These are phyloP conservation scores for Zoysia pacifica DNA, from an alignment of 176 grass and related monocot species.

Conservation along the genomic window DNA sequence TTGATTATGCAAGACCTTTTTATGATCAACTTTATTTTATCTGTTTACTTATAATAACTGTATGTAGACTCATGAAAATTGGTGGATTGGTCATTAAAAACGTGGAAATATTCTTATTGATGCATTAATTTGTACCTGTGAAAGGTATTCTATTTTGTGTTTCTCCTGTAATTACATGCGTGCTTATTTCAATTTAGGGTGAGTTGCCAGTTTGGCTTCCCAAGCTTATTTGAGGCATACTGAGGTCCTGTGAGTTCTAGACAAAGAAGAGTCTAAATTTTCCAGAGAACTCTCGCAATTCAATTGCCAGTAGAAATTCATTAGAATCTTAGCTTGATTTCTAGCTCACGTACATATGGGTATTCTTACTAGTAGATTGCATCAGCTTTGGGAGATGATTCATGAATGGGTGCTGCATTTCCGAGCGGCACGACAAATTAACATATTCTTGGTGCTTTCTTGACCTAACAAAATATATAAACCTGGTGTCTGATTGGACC, in stretches of 20 bases:
- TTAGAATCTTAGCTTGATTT: background rate
- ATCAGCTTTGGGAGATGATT: background rate
- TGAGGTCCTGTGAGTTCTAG: too few species aligned
- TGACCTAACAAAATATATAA: constrained; percentile 4
- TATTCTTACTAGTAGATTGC: background rate
- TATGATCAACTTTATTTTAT: background rate
- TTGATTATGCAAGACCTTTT: background rate
- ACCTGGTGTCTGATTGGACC: background rate
- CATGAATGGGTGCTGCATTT: background rate
- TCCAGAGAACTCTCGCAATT: background rate
- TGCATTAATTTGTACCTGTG: background rate
- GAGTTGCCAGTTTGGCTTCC: background rate
- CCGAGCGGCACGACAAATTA: background rate
- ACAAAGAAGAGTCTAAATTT: background rate
- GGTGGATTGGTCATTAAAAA: background rate
- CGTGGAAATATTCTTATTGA: background rate
- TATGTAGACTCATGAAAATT: background rate
- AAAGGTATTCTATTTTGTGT: background rate
- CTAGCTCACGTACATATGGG: background rate
- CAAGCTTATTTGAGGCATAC: background rate
- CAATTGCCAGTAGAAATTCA: background rate
- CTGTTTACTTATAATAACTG: background rate
- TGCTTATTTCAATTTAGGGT: background rate
- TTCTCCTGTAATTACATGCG: background rate
- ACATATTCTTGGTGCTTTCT: background rate